Base-by-base conservation (phyloP, 139 green algal genomes). In the Dunaliella sp. region DNA sequence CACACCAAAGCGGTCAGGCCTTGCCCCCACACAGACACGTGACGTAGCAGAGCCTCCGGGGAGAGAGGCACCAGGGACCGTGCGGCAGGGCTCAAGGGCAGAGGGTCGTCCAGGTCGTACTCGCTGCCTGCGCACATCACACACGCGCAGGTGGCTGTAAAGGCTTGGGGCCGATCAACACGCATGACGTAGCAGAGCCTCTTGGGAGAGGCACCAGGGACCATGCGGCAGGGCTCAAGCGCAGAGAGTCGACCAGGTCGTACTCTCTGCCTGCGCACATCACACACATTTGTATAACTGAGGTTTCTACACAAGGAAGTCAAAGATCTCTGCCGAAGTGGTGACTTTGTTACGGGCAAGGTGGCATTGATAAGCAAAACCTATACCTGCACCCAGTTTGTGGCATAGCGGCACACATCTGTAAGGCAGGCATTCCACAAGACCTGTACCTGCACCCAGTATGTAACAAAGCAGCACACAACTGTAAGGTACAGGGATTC, bases 11-110 rank as follows among this genome's bases (percentile, higher is more conserved):
- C 35, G 1, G 85, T 58, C 57, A 92, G 59, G 28, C 48, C 48
- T 16, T 83, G 34, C 24, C 82, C 33, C 91, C 91, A 94, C 2
- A 93, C 76, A 7, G 84, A 35, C 3, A 77, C 74, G 1, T 86
- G 59, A 75, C 89, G 84, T 36, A 91, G 87, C 80, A 93, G 73
- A 1, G 84, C 33, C 24, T 86, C 85, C 22, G 85, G 36, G 1
- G 87, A 79, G 28, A 85, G 34, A 16, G 81, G 81, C 1, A 79
- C 31, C n/a, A 79, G 81, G n/a, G 57, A 25, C 7, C 57, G 33
- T 12, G 76, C 76, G 37, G 76, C 76, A 38, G 76, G n/a, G 7
- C n/a, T 81, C 30, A 65, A 16, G 48, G 48, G 48, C 48, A 65
- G 16, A 31, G 76, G 33, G 21, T 79, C 33, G 76, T 38, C 76